Evolutionary conservation across 2,329 filamentous ascomycete species (phyloP).

Genomic region (Lecanicillium sp.): DNA sequence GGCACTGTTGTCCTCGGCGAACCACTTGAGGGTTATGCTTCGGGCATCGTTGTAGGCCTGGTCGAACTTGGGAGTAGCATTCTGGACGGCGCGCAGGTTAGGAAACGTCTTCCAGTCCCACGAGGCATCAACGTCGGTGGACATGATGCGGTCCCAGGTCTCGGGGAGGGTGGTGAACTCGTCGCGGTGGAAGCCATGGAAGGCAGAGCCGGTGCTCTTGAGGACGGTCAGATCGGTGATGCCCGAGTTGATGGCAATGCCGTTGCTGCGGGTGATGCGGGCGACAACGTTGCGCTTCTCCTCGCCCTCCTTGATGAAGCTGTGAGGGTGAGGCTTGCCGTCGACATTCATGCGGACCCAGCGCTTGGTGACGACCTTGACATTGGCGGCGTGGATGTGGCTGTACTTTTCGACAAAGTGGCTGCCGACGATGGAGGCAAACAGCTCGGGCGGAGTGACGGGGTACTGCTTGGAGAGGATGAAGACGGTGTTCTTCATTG

Average conservation of each 20-base stretch:
- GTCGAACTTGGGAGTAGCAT: slow-evolving; percentile 61
- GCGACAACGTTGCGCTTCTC: slow-evolving; percentile 82
- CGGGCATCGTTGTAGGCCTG: slow-evolving; percentile 70
- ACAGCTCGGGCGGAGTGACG: slow-evolving; percentile 88
- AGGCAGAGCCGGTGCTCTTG: slow-evolving; percentile 93
- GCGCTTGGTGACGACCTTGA: slow-evolving; percentile 75
- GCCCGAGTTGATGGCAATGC: slow-evolving; percentile 67
- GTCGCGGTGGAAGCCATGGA: slow-evolving; percentile 88
- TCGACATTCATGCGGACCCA: slow-evolving; percentile 87
- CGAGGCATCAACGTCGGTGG: slow-evolving; percentile 78
- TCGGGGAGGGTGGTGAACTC: slow-evolving; percentile 88
- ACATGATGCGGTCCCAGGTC: slow-evolving; percentile 91
- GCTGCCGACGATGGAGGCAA: slow-evolving; percentile 71
- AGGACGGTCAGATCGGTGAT: slow-evolving; percentile 80
- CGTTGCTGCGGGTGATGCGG: slow-evolving; percentile 55
- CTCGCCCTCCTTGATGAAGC: slow-evolving; percentile 81
- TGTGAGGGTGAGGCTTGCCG: slow-evolving; percentile 88
- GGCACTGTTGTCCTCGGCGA: slow-evolving; percentile 82
- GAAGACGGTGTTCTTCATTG: slow-evolving; percentile 96
- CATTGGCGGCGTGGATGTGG: slow-evolving; percentile 79
- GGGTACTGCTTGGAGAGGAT: slow-evolving; percentile 91
- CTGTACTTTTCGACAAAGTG: slow-evolving; percentile 85
- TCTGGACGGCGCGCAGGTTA: slow-evolving; percentile 57
- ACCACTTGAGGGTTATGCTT: slow-evolving; percentile 80
- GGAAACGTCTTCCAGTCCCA: slow-evolving; percentile 80